Conservation (phyloP, 306 rosid genomes). For the Sesbania bispinosa region DNA sequence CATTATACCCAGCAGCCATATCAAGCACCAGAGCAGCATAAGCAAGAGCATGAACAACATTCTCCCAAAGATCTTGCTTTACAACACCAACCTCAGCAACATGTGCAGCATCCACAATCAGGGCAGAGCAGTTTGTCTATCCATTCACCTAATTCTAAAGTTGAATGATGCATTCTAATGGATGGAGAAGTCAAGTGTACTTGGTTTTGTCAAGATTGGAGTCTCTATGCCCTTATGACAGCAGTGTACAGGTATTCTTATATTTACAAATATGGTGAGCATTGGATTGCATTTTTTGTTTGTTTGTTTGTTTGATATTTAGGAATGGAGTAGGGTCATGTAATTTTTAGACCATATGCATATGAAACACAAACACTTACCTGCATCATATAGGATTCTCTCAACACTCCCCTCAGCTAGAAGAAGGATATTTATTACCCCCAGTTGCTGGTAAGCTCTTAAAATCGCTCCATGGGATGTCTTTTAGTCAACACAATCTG, state of each 20-base stretch:
- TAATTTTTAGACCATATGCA: not conserved
- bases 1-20: conserved; percentile 48
- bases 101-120: conserved; percentile 54
- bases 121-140: conserved; percentile 65
- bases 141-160: conserved; percentile 57
- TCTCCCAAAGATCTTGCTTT: conserved; percentile 47
- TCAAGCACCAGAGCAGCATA: conserved; percentile 43
- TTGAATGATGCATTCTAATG: conserved; percentile 57
- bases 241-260: conserved; percentile 85
- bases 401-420: too few relatives aligned
- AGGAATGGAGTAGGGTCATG: not conserved
- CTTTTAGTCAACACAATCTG: too few relatives aligned
- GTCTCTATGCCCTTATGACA: conserved; percentile 60
- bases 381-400: not conserved
- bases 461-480: too few relatives aligned
- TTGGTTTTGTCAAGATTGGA: conserved; percentile 46
- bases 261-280: conserved; percentile 3
- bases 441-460: too few relatives aligned
- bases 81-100: conserved; percentile 67
- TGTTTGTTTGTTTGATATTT: not conserved
- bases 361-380: not conserved
- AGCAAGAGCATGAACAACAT: conserved; percentile 44
- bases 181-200: conserved; percentile 50
- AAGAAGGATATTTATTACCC: too few relatives aligned
- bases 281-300: not conserved